Evolutionary conservation across 352 stramenopile genomes (phyloP), one percentile per base, ranked within the genome.

Genomic region (Phytophthora hybrid): DNA sequence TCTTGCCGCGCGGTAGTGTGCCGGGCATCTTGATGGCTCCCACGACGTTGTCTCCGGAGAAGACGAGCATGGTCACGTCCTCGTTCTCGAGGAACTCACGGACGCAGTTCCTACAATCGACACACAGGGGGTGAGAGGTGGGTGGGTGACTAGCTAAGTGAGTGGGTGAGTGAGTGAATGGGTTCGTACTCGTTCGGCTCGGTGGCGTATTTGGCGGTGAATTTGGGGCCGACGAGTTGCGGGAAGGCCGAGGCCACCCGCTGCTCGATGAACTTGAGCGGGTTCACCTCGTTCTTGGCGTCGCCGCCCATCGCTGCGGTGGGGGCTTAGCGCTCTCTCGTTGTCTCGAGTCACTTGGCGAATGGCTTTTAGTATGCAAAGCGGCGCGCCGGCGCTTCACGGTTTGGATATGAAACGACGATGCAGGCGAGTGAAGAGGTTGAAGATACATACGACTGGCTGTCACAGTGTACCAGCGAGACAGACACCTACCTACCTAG

Each of bases 51-150:
- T 94, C 94, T 5, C 96, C 92, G 4, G 91, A 94, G 69, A 98
- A 93, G 49, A 97, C 83, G 60, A 98, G 87, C 63, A 89, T 96
- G 64, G 85, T 91, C 52, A 95, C 74, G 44, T 97, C 87, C 57
- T 97, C 83, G 31, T 82, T 91, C 37, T 96, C 90, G 31, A 98
- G 85, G 63, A 98, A 98, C 63, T 97, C 85, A 59, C 94, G 94
- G 21, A 98, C 79, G 53, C 85, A 96, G 7, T 72, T 80, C 58
- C 84, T 92, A 66, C 19, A 1, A 9, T 3, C 13, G 16, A 5
- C 37, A 44, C 37, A 44, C 18, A 3, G 16, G 5, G 5, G 8
- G 39, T 47, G 13, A 60, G 21, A 41, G 29, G 29, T 11, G 10
- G 10, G 10, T 41, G 34, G 34, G 10, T n/a, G 44, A 18, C 4